phyloP scores from a whole-genome alignment of 305 asterid species.

The Rubia tinctorum region DNA sequence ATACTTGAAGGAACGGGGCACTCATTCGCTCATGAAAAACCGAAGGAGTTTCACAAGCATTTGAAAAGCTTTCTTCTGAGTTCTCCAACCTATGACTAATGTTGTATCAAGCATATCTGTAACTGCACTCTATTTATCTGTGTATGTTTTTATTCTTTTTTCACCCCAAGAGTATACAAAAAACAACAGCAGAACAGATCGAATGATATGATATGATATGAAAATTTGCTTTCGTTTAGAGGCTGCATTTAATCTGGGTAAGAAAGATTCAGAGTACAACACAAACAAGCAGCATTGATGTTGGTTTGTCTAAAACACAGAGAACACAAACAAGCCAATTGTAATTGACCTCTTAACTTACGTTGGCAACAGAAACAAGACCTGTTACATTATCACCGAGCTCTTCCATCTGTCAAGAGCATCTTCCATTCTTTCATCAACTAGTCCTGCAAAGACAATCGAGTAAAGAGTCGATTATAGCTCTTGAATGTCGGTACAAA shows the following conservation, averaged over 20 bases:
- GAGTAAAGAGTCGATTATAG: neutral
- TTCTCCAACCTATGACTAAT: neutral
- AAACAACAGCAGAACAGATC: neutral
- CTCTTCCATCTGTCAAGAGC: slow-evolving; percentile 15
- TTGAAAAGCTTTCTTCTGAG: slow-evolving; percentile 48
- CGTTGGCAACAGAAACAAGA: slow-evolving; percentile 16
- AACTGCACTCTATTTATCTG: neutral
- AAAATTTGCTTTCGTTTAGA: neutral
- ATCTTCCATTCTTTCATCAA: slow-evolving; percentile 23
- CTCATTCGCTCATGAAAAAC: slow-evolving; percentile 49
- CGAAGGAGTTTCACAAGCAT: slow-evolving; percentile 45
- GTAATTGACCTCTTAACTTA: slow-evolving; percentile 19
- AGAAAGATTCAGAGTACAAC: slow-evolving; percentile 13
- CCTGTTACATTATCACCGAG: neutral
- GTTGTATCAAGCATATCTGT: neutral
- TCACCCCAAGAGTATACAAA: neutral
- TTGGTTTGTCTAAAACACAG: slow-evolving; percentile 8
- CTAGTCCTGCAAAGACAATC: slow-evolving; percentile 36
- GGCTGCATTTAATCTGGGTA: neutral
- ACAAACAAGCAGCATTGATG: slow-evolving; percentile 4
- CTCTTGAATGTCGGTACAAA: neutral
- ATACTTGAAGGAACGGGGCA: slow-evolving; percentile 64
- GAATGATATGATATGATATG: neutral
- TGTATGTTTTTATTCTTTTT: neutral
- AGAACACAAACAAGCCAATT: slow-evolving; percentile 25